Percentiles rank a stretch among this genome's conserved stretches.
phyloP scores from a whole-genome alignment of 129 eudicot species.

The Centaurea solstitialis region DNA sequence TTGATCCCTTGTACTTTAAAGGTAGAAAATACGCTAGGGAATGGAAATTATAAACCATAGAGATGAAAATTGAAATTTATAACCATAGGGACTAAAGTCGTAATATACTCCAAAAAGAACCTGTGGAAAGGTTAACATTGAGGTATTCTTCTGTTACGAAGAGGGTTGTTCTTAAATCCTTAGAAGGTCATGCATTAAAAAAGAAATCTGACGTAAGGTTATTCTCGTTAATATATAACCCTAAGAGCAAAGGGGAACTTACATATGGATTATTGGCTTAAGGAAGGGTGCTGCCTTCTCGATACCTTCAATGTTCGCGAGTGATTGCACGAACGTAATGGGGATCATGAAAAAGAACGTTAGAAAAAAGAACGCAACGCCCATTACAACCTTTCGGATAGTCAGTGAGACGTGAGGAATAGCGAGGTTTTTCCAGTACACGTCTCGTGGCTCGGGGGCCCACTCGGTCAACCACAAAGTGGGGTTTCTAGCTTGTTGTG shows the following conservation, averaged over 20 bases:
- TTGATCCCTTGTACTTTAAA: too few relatives aligned
- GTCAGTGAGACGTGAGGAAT: constrained; percentile 71
- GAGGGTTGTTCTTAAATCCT: background rate
- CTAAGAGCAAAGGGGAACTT: constrained; percentile 23
- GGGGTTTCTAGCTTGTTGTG: constrained; percentile 76
- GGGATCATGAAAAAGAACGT: constrained; percentile 85
- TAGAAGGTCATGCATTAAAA: background rate
- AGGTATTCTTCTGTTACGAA: background rate
- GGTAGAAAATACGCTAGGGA: too few relatives aligned
- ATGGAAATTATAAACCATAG: too few relatives aligned
- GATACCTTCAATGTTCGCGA: constrained; percentile 83
- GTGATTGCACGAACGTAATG: constrained; percentile 73
- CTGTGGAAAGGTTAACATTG: too few relatives aligned
- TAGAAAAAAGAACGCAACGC: constrained; percentile 76
- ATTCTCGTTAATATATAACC: background rate
- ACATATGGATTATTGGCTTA: constrained; percentile 62
- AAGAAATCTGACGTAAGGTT: too few relatives aligned
- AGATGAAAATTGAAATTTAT: too few relatives aligned
- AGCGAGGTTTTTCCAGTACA: constrained; percentile 73
- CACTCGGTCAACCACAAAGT: constrained; percentile 86
- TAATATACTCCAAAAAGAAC: too few relatives aligned
- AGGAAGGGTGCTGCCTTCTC: constrained; percentile 56
- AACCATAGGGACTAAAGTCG: too few relatives aligned
- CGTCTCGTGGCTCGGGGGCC: constrained; percentile 91
- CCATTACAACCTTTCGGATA: constrained; percentile 59